These are phyloP conservation scores for Sicyos edulis DNA, from an alignment of 306 rosid species.

Conservation along the genomic window DNA sequence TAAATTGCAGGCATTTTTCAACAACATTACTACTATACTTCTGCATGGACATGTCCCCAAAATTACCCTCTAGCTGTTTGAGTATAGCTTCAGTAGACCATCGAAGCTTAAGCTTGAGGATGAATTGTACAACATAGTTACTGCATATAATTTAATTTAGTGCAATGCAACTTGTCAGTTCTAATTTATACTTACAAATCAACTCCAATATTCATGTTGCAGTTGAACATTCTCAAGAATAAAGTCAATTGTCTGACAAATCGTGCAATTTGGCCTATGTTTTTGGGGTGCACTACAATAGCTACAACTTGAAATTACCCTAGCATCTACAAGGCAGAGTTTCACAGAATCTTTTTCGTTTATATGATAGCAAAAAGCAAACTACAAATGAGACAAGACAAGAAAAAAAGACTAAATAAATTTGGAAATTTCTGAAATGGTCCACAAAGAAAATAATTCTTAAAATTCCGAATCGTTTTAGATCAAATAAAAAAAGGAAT, in stretches of 20 bases:
- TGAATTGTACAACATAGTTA: slow-evolving; percentile 56
- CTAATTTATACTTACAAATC: slow-evolving; percentile 3
- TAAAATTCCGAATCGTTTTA: neutral
- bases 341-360: neutral
- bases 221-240: neutral
- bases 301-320: too few relatives aligned
- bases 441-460: neutral
- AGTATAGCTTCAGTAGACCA: slow-evolving; percentile 36
- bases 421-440: neutral
- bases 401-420: neutral
- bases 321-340: too few relatives aligned
- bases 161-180: slow-evolving; percentile 5
- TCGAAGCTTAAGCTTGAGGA: slow-evolving; percentile 36
- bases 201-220: neutral
- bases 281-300: neutral
- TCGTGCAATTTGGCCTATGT: neutral
- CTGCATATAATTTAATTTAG: slow-evolving; percentile 27
- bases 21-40: slow-evolving; percentile 55
- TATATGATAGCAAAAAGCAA: neutral
- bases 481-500: neutral
- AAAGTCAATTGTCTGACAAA: neutral
- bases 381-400: neutral
- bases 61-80: slow-evolving; percentile 40
- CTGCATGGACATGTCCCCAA: slow-evolving; percentile 42
- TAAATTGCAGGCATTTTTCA: slow-evolving; percentile 38